phyloP scores from a whole-genome alignment of 1,284 basidiomycete genomes.

The Apiotrichum laibachii region DNA sequence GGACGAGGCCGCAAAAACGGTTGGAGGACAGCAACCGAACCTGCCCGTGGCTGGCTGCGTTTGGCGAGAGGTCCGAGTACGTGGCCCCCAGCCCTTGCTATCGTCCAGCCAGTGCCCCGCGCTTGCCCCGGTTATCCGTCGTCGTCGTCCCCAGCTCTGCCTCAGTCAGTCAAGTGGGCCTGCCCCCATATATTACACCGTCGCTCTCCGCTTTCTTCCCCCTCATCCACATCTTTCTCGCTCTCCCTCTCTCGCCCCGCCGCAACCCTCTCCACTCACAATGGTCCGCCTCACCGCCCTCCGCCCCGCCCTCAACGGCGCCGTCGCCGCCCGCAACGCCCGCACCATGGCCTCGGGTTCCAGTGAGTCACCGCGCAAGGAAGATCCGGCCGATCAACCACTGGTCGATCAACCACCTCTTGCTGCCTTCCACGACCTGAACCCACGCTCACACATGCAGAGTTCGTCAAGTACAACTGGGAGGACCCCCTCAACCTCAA shows the following conservation, averaged over 20 bases:
- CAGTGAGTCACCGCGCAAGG: conserved; percentile 5
- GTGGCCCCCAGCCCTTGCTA: too few relatives aligned
- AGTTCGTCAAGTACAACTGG: conserved; percentile 64
- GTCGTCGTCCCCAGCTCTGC: background rate
- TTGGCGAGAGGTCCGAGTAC: too few relatives aligned
- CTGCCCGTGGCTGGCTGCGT: too few relatives aligned
- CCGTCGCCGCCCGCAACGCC: conserved; percentile 1
- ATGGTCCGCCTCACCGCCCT: conserved; percentile 13
- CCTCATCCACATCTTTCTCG: background rate
- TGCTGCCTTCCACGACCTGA: too few relatives aligned
- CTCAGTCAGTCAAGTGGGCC: too few relatives aligned
- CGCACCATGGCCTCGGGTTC: conserved; percentile 2
- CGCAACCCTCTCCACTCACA: background rate
- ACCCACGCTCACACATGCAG: background rate
- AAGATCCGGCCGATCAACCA: background rate
- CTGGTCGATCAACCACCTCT: background rate
- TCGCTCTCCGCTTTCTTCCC: background rate
- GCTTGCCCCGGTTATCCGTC: background rate
- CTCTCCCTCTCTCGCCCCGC: background rate
- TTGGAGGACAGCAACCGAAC: too few relatives aligned
- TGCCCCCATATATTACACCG: too few relatives aligned
- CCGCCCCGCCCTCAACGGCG: conserved; percentile 8
- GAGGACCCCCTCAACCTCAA: conserved; percentile 77
- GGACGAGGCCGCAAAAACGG: too few relatives aligned
- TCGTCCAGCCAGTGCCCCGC: too few relatives aligned